Evolutionary conservation across 306 rosid species (phyloP).

Genomic region (Bauhinia variegata): DNA sequence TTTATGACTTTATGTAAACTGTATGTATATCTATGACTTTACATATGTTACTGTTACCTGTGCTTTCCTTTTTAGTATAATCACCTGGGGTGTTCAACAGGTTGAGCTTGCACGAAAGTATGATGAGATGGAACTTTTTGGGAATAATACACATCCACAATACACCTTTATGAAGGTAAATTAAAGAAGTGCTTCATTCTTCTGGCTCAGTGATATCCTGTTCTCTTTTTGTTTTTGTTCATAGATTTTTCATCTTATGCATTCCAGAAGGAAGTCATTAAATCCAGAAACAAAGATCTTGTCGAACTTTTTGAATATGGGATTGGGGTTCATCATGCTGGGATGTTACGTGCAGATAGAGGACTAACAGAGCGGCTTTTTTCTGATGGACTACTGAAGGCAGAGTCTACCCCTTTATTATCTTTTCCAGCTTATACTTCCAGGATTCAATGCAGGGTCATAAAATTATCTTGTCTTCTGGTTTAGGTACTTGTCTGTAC

Average conservation of each 20-base stretch:
- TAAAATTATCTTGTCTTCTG: conserved; percentile 31
- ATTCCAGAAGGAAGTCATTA: conserved; percentile 80
- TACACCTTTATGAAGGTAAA: conserved; percentile 69
- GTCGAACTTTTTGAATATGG: conserved; percentile 88
- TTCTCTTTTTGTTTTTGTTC: conserved; percentile 31
- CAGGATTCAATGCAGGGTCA: conserved; percentile 13
- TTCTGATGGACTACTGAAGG: conserved; percentile 91
- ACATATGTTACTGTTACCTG: conserved; percentile 28
- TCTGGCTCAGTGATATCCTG: conserved; percentile 19
- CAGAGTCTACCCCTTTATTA: conserved; percentile 37
- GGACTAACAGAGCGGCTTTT: conserved; percentile 94
- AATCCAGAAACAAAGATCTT: conserved; percentile 94
- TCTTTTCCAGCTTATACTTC: conserved; percentile 21
- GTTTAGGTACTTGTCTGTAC: conserved; percentile 95
- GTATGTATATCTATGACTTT: too few species aligned
- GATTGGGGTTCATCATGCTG: conserved; percentile 95
- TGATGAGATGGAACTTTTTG: conserved; percentile 73
- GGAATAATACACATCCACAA: conserved; percentile 72
- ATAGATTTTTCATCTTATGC: conserved; percentile 39
- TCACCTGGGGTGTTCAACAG: conserved; percentile 51
- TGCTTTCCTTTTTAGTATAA: conserved; percentile 24
- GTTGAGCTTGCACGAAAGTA: conserved; percentile 76
- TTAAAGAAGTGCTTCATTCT: conserved; percentile 28
- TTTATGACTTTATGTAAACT: too few species aligned
- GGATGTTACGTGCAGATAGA: conserved; percentile 96